Percentiles rank a stretch among this genome's conserved stretches.
Conservation (phyloP, 371 early-diverging fungal genomes). For the Lichtheimia corymbifera region DNA sequence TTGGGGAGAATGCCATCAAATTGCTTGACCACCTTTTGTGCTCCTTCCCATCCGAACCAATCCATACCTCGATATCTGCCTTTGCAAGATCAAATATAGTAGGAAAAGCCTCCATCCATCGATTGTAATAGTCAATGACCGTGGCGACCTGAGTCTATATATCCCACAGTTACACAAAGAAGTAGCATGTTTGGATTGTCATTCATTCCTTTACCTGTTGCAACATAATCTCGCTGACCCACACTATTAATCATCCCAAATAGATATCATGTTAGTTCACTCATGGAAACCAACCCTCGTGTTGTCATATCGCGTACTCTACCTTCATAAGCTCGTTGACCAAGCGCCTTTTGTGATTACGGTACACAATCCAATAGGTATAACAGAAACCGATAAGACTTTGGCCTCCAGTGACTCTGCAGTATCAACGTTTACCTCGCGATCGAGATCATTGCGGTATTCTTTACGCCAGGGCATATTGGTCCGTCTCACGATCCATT, state of each 20-base stretch:
- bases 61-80: conserved; percentile 61
- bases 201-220: conserved; percentile 56
- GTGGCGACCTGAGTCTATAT: conserved; percentile 73
- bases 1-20: conserved; percentile 62
- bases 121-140: conserved; percentile 70
- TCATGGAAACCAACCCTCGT: neutral
- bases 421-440: conserved; percentile 7
- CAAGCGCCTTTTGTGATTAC: conserved; percentile 18
- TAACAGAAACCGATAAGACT: neutral
- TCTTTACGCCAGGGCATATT: conserved; percentile 74
- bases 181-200: neutral
- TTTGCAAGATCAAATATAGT: conserved; percentile 68
- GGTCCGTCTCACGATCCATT: conserved; percentile 62
- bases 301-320: conserved; percentile 1
- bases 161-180: neutral
- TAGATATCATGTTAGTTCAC: neutral
- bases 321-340: conserved; percentile 74
- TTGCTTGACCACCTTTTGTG: conserved; percentile 61
- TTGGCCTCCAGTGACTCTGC: neutral
- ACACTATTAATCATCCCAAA: conserved; percentile 40
- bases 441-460: conserved; percentile 23
- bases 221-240: conserved; percentile 87
- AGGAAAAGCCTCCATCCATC: conserved; percentile 81
- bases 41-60: conserved; percentile 55
- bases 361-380: conserved; percentile 1